Base-by-base conservation (phyloP, 2,329 filamentous ascomycete species). In the Ophiobolus disseminans region DNA sequence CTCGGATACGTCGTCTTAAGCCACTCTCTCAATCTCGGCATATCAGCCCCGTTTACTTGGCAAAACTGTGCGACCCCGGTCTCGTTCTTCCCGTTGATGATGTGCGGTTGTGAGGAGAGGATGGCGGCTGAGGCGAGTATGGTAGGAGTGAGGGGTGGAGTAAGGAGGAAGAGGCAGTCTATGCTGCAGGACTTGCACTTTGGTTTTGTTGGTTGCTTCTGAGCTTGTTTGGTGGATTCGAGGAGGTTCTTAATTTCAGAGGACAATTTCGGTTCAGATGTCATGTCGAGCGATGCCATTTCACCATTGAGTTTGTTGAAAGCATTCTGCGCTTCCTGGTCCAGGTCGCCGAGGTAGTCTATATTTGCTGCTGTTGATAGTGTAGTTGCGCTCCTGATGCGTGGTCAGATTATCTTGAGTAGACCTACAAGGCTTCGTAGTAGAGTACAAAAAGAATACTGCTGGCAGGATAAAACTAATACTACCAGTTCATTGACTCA, bases 271-370 rank as follows among this genome's bases (percentile, higher is more conserved):
- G 23, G 19, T 22, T 14, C 6, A 16, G 14, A n/a, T 23, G 19
- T 13, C 6, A 20, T 30, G 14, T 10, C 4, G 9, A 23, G 8
- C 8, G 19, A 13, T 5, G 40, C 11, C 11, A n/a, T 19, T 14
- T 42, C 30, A 14, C 11, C 11, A 17, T 23, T 16, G 7, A 42
- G 40, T 25, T 42, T 30, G 19, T 11, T 23, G 9, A 42, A 25
- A 5, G 40, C 40, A n/a, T 35, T 17, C 19, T 16, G 34, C 10
- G 40, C 40, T 11, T 34, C 28, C 35, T 32, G 28, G 8, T 35
- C 40, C 10, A 42, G 28, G 19, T 42, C 40, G 30, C 35, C 40
- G n/a, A 42, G 26, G 25, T 42, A 42, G 21, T 42, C 40, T 30
- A 42, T 42, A 20, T 16, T 40, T 17, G 21, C 14, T 21, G 20